These are phyloP conservation scores for Candida yuanshanica DNA, from an alignment of 805 yeast genomes.

Conservation along the genomic window DNA sequence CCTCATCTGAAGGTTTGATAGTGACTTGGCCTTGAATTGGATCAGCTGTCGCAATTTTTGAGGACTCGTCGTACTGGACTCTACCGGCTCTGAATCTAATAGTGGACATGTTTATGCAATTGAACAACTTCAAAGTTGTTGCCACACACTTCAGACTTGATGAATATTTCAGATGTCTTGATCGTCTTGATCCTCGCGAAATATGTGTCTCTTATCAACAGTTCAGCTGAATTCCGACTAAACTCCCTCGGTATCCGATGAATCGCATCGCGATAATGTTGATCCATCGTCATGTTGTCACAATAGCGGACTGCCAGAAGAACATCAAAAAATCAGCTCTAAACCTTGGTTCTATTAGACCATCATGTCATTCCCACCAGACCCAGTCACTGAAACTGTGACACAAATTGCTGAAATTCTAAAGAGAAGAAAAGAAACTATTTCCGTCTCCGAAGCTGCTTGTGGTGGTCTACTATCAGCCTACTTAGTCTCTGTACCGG, in stretches of 20 bases:
- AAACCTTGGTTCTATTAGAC: too few species aligned
- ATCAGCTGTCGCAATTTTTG: slow-evolving; percentile 63
- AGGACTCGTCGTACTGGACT: slow-evolving; percentile 56
- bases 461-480: slow-evolving; percentile 86
- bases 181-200: neutral
- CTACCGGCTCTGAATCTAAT: slow-evolving; percentile 71
- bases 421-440: slow-evolving; percentile 48
- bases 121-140: neutral
- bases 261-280: too few species aligned
- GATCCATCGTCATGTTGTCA: too few species aligned
- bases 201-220: too few species aligned
- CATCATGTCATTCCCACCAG: slow-evolving; percentile 57
- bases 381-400: slow-evolving; percentile 45
- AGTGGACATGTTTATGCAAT: slow-evolving; percentile 7
- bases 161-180: neutral
- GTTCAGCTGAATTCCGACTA: too few species aligned
- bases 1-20: slow-evolving; percentile 59
- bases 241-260: too few species aligned
- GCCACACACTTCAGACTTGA: neutral
- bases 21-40: slow-evolving; percentile 63
- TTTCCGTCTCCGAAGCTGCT: slow-evolving; percentile 82
- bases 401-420: slow-evolving; percentile 52
- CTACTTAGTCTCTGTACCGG: slow-evolving; percentile 74
- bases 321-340: too few species aligned
- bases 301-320: too few species aligned